phyloP scores from a whole-genome alignment of 768 basidiomycete genomes.

The Fibroporia radiculosa region DNA sequence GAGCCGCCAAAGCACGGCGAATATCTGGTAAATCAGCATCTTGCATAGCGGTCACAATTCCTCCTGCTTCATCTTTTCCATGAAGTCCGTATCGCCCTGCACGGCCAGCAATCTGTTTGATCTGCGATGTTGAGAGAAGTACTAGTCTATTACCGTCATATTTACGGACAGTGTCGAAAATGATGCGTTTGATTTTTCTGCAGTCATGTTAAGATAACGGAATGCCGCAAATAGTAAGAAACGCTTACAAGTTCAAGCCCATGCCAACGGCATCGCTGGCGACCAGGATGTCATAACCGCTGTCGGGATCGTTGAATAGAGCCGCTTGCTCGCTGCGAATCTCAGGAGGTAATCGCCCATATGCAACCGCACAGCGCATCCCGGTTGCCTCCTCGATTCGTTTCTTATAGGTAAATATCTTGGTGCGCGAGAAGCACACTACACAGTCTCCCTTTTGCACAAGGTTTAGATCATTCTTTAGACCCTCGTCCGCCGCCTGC shows the following conservation, averaged over 20 bases:
- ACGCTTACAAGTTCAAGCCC: constrained; percentile 88
- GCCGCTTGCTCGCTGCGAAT: constrained; percentile 87
- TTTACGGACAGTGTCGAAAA: constrained; percentile 69
- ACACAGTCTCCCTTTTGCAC: constrained; percentile 84
- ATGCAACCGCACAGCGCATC: constrained; percentile 83
- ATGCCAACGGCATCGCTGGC: constrained; percentile 96
- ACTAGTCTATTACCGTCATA: constrained; percentile 40
- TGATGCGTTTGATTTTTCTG: constrained; percentile 86
- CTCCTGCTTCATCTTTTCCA: constrained; percentile 36
- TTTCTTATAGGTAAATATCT: constrained; percentile 74
- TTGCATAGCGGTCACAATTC: constrained; percentile 69
- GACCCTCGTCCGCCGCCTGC: constrained; percentile 51
- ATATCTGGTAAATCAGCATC: constrained; percentile 56
- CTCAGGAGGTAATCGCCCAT: constrained; percentile 89
- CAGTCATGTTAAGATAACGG: background rate
- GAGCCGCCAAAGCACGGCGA: constrained; percentile 41
- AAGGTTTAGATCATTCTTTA: constrained; percentile 51
- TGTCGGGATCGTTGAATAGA: constrained; percentile 79
- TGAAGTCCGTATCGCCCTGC: constrained; percentile 85
- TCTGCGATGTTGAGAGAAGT: constrained; percentile 59
- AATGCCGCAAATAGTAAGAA: background rate
- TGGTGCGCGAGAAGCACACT: constrained; percentile 72
- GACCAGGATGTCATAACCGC: constrained; percentile 83
- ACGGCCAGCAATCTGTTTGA: constrained; percentile 93
- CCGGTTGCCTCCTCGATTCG: constrained; percentile 63